phyloP scores from a whole-genome alignment of 345 rosid genomes.

The Capsella bursapastoris region DNA sequence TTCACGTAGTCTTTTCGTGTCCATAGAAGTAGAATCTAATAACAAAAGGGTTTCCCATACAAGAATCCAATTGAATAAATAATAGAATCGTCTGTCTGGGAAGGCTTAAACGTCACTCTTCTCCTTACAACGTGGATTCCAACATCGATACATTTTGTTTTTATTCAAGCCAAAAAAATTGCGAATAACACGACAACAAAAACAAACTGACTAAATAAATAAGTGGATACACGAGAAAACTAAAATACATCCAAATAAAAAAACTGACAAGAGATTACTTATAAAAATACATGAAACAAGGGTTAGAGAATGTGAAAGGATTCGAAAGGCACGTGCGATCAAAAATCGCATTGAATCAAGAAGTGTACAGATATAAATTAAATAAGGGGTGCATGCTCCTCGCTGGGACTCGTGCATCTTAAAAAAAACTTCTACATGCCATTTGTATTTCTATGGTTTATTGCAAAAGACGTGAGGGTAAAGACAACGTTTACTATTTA shows the following conservation, averaged over 20 bases:
- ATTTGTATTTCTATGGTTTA: constrained; percentile 22
- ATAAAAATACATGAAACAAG: constrained; percentile 1
- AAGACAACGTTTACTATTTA: constrained; percentile 13
- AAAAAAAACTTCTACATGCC: constrained; percentile 21
- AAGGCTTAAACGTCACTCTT: constrained; percentile 45
- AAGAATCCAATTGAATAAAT: background rate
- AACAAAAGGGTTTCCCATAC: too few species aligned
- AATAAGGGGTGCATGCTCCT: constrained; percentile 40
- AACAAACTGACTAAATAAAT: constrained; percentile 18
- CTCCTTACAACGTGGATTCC: constrained; percentile 37
- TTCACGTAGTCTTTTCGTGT: too few species aligned
- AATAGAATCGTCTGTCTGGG: constrained; percentile 27
- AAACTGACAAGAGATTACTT: constrained; percentile 36
- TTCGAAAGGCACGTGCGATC: constrained; percentile 59
- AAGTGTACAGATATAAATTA: constrained; percentile 6
- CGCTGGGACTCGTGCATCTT: constrained; percentile 40
- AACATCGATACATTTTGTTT: constrained; percentile 33
- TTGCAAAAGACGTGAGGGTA: constrained; percentile 33
- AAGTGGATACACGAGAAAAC: constrained; percentile 11
- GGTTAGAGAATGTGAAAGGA: constrained; percentile 64
- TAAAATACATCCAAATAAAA: constrained; percentile 30
- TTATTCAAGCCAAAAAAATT: constrained; percentile 6
- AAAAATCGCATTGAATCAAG: constrained; percentile 38
- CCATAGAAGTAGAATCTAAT: too few species aligned
- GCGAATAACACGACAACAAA: constrained; percentile 23